Evolutionary conservation across 371 early-diverging fungal species (phyloP).

Genomic region (Haplosporangium sp.): DNA sequence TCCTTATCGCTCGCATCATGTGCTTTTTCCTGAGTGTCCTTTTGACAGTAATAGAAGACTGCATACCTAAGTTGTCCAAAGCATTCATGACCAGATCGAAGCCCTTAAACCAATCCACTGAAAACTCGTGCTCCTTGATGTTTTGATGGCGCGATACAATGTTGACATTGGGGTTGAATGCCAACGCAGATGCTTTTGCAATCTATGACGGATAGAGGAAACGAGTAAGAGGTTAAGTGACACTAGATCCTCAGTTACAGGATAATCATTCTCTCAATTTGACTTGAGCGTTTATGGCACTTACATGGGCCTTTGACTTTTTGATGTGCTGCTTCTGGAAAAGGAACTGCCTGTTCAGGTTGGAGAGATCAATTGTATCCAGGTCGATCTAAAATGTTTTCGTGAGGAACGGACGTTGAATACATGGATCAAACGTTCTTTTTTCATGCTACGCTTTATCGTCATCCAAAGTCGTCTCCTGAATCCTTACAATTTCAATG

Average conservation of each 20-base stretch:
- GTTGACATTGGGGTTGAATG: conserved; percentile 84
- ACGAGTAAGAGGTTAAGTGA: not conserved
- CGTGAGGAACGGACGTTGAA: not conserved
- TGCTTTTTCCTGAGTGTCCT: not conserved
- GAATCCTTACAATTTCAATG: conserved; percentile 77
- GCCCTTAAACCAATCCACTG: conserved; percentile 87
- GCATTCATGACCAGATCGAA: conserved; percentile 99
- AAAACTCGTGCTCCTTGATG: conserved; percentile 86
- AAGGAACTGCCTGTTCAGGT: conserved; percentile 98
- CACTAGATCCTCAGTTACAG: not conserved
- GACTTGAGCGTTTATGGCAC: not conserved
- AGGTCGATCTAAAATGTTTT: conserved; percentile 81
- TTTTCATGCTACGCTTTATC: not conserved
- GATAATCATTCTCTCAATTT: not conserved
- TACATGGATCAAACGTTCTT: not conserved
- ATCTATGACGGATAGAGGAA: conserved; percentile 61
- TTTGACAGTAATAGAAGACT: conserved; percentile 1
- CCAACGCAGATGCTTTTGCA: conserved; percentile 80
- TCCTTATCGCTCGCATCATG: too few species aligned
- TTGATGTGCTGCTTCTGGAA: conserved; percentile 95
- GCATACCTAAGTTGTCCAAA: conserved; percentile 95
- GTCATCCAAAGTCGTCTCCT: not conserved
- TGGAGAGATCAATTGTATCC: conserved; percentile 98
- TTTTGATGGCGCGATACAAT: conserved; percentile 87
- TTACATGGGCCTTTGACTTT: conserved; percentile 90